Evolutionary conservation across 148 eudicot species (phyloP).

Genomic region (Gaultheria prostrata): DNA sequence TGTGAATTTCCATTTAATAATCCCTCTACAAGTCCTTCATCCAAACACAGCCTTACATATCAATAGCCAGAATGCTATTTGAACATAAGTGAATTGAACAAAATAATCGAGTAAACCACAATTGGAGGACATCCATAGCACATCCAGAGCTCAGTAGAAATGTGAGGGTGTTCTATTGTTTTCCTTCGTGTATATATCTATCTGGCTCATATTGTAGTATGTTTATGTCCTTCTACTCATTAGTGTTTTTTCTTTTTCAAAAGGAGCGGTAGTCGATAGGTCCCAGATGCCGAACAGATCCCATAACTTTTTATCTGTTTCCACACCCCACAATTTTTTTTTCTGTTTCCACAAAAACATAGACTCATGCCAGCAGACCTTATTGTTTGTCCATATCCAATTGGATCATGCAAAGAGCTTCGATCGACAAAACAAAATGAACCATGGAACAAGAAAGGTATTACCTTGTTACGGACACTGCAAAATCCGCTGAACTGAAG

Average conservation of each 20-base stretch:
- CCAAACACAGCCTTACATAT: no score
- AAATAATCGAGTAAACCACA: not conserved
- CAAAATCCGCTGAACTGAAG: constrained; percentile 85
- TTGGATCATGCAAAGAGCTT: not conserved
- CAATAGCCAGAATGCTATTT: no score
- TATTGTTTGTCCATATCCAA: not conserved
- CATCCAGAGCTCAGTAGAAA: not conserved
- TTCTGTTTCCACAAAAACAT: not conserved
- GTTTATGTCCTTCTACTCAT: not conserved
- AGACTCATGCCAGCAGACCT: not conserved
- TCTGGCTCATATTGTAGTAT: not conserved
- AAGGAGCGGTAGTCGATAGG: not conserved
- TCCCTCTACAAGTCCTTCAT: no score
- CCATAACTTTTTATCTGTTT: not conserved
- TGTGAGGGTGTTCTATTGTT: not conserved
- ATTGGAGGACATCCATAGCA: not conserved
- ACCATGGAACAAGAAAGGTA: not conserved
- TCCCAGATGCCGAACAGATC: not conserved
- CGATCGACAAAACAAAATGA: not conserved
- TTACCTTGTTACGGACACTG: constrained; percentile 75
- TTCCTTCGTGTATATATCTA: not conserved
- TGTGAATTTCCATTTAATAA: no score
- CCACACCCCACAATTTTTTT: not conserved
- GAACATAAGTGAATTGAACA: not conserved
- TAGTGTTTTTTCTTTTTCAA: not conserved